Base-by-base conservation (phyloP, 306 rosid genomes). In the Prunus dulcis region DNA sequence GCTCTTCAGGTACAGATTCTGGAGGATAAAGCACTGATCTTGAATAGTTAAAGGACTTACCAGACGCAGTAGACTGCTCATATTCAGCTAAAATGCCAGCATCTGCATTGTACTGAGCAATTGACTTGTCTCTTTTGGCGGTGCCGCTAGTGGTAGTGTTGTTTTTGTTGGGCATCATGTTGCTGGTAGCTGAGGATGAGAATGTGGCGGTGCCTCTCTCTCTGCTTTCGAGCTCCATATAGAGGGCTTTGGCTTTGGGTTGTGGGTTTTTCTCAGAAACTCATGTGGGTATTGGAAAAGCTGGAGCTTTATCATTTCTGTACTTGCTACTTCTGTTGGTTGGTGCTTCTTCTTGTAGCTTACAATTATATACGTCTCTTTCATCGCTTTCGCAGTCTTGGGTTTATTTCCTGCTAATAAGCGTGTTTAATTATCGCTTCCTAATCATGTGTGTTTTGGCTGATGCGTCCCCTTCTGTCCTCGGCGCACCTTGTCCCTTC, bases 41-140 rank as follows among this genome's bases (percentile, higher is more conserved):
- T 25, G 91, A 74, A 72, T 93, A 93, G 80, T 93, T 82, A 38
- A 91, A 91, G 20, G 89, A 84, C 87, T 87, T 88, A 3, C 93
- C 98, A 10, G 90, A 86, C 32, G 56, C 82, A 5, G 77, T 82
- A 10, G 97, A 87, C 25, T 79, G 86, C 83, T 93, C 98, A 71
- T 84, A 93, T 81, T 87, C 93, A 0, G 88, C 89, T 5, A 88
- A 20, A 67, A 89, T 79, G 23, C 84, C 84, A 71, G 97, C 97
- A 58, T 93, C 98, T 8, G 78, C 93, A 69, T 82, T 80, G 89
- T 78, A 91, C 78, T 81, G 89, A 51, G 89, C 89, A 51, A 87
- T 81, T 41, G 69, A 75, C 45, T 81, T 86, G 71, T 56, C 82
- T 30, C 53, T 85, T 34, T 47, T 63, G 57, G 34, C 64, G 71